A percentile compares a stretch with the other conserved stretches of the same genome.
These are phyloP conservation scores for Leccinum incarnatum DNA, from an alignment of 768 basidiomycete genomes.

Conservation along the genomic window DNA sequence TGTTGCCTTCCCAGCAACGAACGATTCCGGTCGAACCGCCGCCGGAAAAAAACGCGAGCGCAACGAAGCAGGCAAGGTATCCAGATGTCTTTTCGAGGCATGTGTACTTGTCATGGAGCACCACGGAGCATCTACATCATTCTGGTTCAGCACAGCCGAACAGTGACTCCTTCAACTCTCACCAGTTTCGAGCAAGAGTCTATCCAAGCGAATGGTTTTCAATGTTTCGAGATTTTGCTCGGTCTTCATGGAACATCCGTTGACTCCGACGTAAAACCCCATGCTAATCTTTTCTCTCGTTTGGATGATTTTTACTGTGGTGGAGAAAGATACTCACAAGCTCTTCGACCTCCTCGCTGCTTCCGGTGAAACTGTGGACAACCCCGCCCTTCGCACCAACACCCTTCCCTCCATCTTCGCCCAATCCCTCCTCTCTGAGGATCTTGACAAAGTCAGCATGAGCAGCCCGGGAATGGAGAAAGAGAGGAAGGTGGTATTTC, in stretches of 20 bases:
- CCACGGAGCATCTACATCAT: conserved; percentile 61
- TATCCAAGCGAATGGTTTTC: conserved; percentile 54
- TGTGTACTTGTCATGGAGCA: conserved; percentile 68
- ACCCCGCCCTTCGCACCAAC: conserved; percentile 70
- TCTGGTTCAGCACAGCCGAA: neutral
- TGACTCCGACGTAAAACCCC: conserved; percentile 62
- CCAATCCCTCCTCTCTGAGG: conserved; percentile 64
- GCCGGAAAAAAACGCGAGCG: conserved; percentile 50
- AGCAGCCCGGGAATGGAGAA: conserved; percentile 79
- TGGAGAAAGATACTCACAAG: conserved; percentile 46
- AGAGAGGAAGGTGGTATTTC: conserved; percentile 70
- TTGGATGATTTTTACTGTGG: neutral
- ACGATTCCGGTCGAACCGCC: conserved; percentile 54
- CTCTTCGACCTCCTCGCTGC: conserved; percentile 56
- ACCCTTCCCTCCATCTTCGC: conserved; percentile 48
- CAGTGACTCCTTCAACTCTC: conserved; percentile 1
- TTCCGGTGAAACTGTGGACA: conserved; percentile 82
- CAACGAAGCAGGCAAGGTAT: conserved; percentile 45
- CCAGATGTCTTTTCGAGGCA: conserved; percentile 52
- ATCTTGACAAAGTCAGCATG: conserved; percentile 67
- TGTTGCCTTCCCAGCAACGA: conserved; percentile 55
- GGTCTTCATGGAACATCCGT: conserved; percentile 78
- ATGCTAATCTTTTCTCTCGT: conserved; percentile 52
- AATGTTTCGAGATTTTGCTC: conserved; percentile 56
- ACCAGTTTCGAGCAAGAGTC: conserved; percentile 77